phyloP scores from a whole-genome alignment of 1,139 yeast species.

The Wickerhamiella pararugosa region DNA sequence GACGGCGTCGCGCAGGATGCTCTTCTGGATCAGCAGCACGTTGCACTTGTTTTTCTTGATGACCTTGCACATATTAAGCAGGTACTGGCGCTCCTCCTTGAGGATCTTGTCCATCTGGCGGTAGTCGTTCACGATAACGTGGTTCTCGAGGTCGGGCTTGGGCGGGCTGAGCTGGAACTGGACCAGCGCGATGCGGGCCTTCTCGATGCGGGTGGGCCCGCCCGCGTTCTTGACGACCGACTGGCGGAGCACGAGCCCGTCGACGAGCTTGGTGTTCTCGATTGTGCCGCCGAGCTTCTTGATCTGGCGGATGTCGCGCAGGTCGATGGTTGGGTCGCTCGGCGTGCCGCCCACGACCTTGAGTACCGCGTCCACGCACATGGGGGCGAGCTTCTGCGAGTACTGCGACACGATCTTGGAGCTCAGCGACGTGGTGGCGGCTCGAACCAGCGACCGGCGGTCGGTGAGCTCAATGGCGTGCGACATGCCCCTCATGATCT shows the following conservation, averaged over 20 bases:
- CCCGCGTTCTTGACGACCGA: conserved; percentile 81
- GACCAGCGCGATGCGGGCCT: conserved; percentile 80
- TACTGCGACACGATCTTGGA: conserved; percentile 94
- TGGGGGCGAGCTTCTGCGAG: conserved; percentile 71
- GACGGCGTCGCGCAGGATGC: conserved; percentile 92
- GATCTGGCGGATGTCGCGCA: conserved; percentile 73
- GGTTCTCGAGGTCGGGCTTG: conserved; percentile 96
- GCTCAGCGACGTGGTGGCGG: conserved; percentile 86
- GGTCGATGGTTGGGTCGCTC: conserved; percentile 53
- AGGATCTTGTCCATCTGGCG: conserved; percentile 98
- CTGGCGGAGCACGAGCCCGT: conserved; percentile 90
- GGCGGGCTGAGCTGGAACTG: conserved; percentile 98
- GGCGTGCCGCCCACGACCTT: conserved; percentile 46
- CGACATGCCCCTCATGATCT: conserved; percentile 72
- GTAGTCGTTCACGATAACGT: conserved; percentile 91
- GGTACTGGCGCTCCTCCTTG: conserved; percentile 92
- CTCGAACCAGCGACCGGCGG: conserved; percentile 69
- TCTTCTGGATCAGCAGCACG: conserved; percentile 82
- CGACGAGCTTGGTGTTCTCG: conserved; percentile 85
- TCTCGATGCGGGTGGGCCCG: conserved; percentile 91
- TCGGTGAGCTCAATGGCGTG: conserved; percentile 60
- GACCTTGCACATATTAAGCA: conserved; percentile 86
- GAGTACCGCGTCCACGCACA: conserved; percentile 87
- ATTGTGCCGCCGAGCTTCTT: conserved; percentile 96
- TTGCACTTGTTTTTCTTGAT: conserved; percentile 96